Base-by-base conservation (phyloP, 2,329 filamentous ascomycete genomes). In the Corinectria fuckeliana region DNA sequence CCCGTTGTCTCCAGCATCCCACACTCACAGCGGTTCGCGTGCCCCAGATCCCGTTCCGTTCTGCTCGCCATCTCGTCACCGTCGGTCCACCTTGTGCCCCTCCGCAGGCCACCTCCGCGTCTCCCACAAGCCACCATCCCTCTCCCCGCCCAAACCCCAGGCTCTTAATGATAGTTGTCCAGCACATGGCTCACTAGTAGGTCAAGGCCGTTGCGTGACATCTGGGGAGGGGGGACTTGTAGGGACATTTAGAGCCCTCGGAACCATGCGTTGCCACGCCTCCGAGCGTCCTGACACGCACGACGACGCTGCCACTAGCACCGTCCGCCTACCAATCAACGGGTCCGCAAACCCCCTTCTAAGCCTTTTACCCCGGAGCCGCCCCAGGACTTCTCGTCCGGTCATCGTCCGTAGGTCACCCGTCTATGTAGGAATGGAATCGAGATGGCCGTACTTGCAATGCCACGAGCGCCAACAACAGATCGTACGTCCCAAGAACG, bases 301-400 rank as follows among this genome's bases (percentile, higher is more conserved):
- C 20, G 8, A 45, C 13, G 8, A 44, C 14, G 23, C 23, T 26
- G 8, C 48, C 56, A 53, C 56, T 49, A 49, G 28, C 56, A 41
- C 50, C 21, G 10, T 9, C 14, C 41, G 47, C 21, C 28, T 30
- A n/a, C 49, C 50, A 59, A 50, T 45, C 56, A 54, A 49, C n/a
- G 14, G 32, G 32, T 16, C 48, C 7, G 34, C 50, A 44, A 45
- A 34, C 38, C 56, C 23, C 55, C 49, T 28, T 36, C 41, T 20
- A 34, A 53, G 44, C 16, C 30, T 25, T 41, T n/a, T 47, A 59
- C 44, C 50, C 60, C 67, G 67, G 67, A 69, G 63, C 67, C 65
- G 67, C 65, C 62, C 59, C 49, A 54, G 53, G 56, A n/a, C n/a
- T 42, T 52, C 53, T 47, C 52, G 18, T 36, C 38, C 50, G 49